Base-by-base conservation (phyloP, 768 basidiomycete species). In the Lactifluus rugatus region DNA sequence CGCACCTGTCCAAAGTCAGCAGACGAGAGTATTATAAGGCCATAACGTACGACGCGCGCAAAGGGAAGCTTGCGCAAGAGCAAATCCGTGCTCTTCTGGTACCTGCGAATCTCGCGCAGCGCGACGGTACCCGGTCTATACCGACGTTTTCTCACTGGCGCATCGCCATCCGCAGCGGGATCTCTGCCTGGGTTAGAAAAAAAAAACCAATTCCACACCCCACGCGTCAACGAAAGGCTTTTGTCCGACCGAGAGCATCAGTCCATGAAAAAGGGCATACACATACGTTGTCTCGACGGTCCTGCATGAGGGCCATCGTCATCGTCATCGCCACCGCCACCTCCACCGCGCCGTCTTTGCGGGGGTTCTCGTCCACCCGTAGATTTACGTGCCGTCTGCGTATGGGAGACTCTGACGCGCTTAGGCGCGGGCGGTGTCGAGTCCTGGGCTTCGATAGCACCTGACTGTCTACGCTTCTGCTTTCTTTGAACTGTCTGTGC, bases 71-170 rank as follows among this genome's bases (percentile, higher is more conserved):
- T 95, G 63, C 82, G 81, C 57, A 97, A 74, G 60, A 97, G 75
- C 44, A 96, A 75, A 68, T 94, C 93, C 7, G 93, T 96, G 65
- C 84, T 87, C 70, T 89, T 91, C 70, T 97, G 93, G 71, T 96
- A 97, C 69, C 87, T 90, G 66, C 94, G 80, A 52, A 97, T 95
- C 74, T 97, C 93, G 45, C 87, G 81, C 62, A 97, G 74, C 34
- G 93, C 93, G 57, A 89, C 82, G 3, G 91, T 94, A 9, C 93
- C 93, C 0, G 93, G 93, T 60, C 91, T 81, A 73, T 81, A 97
- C n/a, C 93, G 78, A 66, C 72, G 78, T 67, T 50, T 46, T 50
- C 45, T 57, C 9, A 48, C 60, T 21, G 46, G 44, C 46, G 31
- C 41, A 81, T 79, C 76, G 63, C 28, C 72, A 65, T 68, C 54